Conservation (phyloP, 257 asterid species). For the Datura wrightii region DNA sequence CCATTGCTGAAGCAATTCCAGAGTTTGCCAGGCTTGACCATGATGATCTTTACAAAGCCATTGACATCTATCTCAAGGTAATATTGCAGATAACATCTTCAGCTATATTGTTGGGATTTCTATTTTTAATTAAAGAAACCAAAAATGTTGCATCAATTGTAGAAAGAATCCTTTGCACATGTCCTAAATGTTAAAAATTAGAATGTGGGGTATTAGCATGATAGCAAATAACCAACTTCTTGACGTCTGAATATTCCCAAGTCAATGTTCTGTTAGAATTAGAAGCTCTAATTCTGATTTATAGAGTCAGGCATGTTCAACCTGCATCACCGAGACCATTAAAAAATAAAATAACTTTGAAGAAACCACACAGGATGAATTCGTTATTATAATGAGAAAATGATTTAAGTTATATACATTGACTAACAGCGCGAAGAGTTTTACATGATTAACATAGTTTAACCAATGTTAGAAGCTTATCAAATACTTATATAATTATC, state of each 20-base stretch:
- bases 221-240: slow-evolving; percentile 38
- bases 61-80: slow-evolving; percentile 88
- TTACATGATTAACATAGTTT: background rate
- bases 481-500: background rate
- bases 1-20: slow-evolving; percentile 75
- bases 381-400: background rate
- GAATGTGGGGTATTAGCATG: slow-evolving; percentile 31
- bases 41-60: slow-evolving; percentile 88
- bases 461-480: background rate
- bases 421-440: too few species aligned
- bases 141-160: background rate
- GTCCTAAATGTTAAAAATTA: slow-evolving; percentile 31
- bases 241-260: slow-evolving; percentile 36
- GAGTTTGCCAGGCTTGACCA: slow-evolving; percentile 81
- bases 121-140: background rate
- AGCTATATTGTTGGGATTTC: background rate
- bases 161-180: background rate
- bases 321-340: background rate
- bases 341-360: too few species aligned
- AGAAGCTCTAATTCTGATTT: background rate
- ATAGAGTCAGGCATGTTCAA: background rate
- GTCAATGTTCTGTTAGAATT: slow-evolving; percentile 21
- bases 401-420: background rate
- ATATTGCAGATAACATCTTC: background rate
- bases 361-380: background rate